A percentile compares a stretch with the other conserved stretches of the same genome.
Evolutionary conservation across 2,329 filamentous ascomycete species (phyloP).

Genomic region (Fusarium siculi): DNA sequence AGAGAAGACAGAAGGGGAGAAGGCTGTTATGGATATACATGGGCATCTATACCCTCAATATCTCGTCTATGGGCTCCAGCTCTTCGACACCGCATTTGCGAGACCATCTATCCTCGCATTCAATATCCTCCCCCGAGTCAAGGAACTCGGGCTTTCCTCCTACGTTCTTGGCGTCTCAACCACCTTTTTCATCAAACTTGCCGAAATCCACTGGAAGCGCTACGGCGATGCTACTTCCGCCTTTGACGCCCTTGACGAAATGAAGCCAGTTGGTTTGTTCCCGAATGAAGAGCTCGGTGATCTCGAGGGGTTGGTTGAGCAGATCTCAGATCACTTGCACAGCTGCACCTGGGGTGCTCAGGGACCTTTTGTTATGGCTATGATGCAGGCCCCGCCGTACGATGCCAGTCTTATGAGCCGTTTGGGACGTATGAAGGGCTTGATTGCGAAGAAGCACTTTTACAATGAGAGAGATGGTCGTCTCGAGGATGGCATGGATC

Average conservation of each 20-base stretch:
- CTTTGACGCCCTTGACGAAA: slow-evolving; percentile 69
- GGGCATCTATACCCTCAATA: slow-evolving; percentile 73
- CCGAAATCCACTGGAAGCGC: slow-evolving; percentile 69
- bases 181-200: slow-evolving; percentile 74
- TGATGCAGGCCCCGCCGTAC: slow-evolving; percentile 52
- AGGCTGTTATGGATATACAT: slow-evolving; percentile 64
- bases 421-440: slow-evolving; percentile 22
- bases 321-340: slow-evolving; percentile 49
- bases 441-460: slow-evolving; percentile 16
- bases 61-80: slow-evolving; percentile 65
- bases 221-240: slow-evolving; percentile 68
- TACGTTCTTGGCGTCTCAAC: slow-evolving; percentile 79
- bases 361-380: slow-evolving; percentile 52
- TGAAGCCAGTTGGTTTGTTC: slow-evolving; percentile 70
- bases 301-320: slow-evolving; percentile 39
- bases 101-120: slow-evolving; percentile 69
- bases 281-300: slow-evolving; percentile 55
- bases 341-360: slow-evolving; percentile 51
- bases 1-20: slow-evolving; percentile 13
- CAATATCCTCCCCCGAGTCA: slow-evolving; percentile 73
- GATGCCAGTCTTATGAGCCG: slow-evolving; percentile 43
- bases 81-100: slow-evolving; percentile 67
- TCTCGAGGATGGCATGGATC: background rate
- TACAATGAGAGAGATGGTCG: background rate
- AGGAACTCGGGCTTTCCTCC: slow-evolving; percentile 73